These are phyloP conservation scores for Aschersonia sp. DNA, from an alignment of 2,329 filamentous ascomycete genomes.

Conservation along the genomic window DNA sequence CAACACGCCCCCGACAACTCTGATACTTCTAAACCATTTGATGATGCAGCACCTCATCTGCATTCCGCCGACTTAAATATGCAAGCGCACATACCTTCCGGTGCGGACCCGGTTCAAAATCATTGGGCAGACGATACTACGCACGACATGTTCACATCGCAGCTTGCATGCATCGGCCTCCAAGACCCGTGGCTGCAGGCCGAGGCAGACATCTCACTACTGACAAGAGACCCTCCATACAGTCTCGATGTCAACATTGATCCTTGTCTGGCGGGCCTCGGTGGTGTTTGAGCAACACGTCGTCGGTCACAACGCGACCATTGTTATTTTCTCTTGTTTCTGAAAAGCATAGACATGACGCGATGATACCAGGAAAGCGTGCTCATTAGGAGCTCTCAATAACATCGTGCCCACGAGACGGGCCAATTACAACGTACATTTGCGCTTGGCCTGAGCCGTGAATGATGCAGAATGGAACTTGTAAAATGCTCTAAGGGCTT, in stretches of 20 bases:
- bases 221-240: constrained; percentile 15
- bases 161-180: background rate
- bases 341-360: too few relatives aligned
- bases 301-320: too few relatives aligned
- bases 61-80: too few relatives aligned
- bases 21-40: background rate
- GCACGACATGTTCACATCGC: background rate
- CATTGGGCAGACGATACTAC: background rate
- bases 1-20: constrained; percentile 1
- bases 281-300: background rate
- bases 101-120: background rate
- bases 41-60: background rate
- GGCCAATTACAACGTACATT: too few relatives aligned
- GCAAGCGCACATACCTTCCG: too few relatives aligned
- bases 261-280: constrained; percentile 13
- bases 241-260: constrained; percentile 15
- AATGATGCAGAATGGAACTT: too few relatives aligned
- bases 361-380: too few relatives aligned
- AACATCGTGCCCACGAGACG: too few relatives aligned
- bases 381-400: too few relatives aligned
- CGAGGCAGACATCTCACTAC: constrained; percentile 26
- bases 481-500: too few relatives aligned
- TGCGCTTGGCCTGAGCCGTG: too few relatives aligned
- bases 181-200: constrained; percentile 15
- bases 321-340: background rate